These are phyloP conservation scores for Debaryomyces prosopidis DNA, from an alignment of 805 yeast species.

Conservation along the genomic window DNA sequence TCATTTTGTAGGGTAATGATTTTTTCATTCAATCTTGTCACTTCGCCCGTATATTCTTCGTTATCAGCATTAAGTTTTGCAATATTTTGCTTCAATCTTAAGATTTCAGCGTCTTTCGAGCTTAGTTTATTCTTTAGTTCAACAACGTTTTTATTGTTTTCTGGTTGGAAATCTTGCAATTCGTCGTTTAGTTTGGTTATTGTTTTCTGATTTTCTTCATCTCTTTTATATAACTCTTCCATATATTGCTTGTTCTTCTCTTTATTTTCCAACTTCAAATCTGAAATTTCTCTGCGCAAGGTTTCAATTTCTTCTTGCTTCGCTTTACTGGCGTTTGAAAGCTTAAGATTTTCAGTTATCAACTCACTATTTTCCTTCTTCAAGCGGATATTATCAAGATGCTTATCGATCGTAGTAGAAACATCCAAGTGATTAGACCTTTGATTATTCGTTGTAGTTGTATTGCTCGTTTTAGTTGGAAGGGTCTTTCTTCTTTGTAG, in stretches of 20 bases:
- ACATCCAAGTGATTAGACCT: constrained; percentile 29
- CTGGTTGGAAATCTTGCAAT: background rate
- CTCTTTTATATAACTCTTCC: constrained; percentile 3
- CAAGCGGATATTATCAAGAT: constrained; percentile 41
- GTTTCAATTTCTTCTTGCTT: constrained; percentile 8
- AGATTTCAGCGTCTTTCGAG: constrained; percentile 11
- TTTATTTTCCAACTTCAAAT: constrained; percentile 2
- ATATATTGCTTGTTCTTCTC: constrained; percentile 1
- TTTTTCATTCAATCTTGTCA: constrained; percentile 12
- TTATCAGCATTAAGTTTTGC: constrained; percentile 11
- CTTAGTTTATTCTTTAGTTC: constrained; percentile 10
- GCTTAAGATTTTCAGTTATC: constrained; percentile 8
- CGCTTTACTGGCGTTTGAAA: constrained; percentile 9
- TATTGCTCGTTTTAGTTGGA: background rate
- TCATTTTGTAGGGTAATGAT: constrained; percentile 15
- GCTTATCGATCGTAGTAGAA: constrained; percentile 40
- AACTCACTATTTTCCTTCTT: constrained; percentile 29
- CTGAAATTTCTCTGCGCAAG: constrained; percentile 9
- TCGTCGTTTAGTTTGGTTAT: background rate
- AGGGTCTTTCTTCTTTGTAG: constrained; percentile 18
- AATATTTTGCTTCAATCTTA: constrained; percentile 11
- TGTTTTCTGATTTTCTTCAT: constrained; percentile 9
- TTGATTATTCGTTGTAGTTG: constrained; percentile 1
- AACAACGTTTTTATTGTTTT: constrained; percentile 5
- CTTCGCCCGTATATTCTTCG: constrained; percentile 12